Percentiles rank a stretch among this genome's conserved stretches.
Evolutionary conservation across 2,329 filamentous ascomycete genomes (phyloP).

Genomic region (Xylariomycetidae sp.): DNA sequence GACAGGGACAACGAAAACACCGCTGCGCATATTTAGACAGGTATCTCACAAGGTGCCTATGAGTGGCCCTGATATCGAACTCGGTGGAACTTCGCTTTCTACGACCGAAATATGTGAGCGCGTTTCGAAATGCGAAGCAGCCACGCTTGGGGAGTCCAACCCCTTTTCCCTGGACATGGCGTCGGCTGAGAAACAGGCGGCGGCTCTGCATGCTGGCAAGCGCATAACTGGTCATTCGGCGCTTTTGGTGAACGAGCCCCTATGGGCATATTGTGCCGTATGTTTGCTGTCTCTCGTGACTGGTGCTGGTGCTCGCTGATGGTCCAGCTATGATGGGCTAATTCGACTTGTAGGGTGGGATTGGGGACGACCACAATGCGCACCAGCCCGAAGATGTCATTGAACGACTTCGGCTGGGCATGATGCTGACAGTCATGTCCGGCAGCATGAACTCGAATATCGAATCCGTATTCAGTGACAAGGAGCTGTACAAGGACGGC

Average conservation of each 20-base stretch:
- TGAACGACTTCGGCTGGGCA: conserved; percentile 16
- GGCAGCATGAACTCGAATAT: conserved; percentile 20
- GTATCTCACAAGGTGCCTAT: conserved; percentile 20
- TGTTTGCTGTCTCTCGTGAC: neutral
- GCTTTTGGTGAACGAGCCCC: conserved; percentile 15
- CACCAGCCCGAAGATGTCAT: conserved; percentile 15
- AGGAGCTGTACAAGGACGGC: conserved; percentile 11
- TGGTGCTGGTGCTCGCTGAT: too few species aligned
- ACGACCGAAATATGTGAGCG: conserved; percentile 15
- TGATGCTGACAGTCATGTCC: conserved; percentile 20
- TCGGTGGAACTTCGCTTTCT: conserved; percentile 14
- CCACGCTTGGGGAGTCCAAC: conserved; percentile 18
- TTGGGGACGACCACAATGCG: conserved; percentile 18
- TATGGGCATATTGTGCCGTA: conserved; percentile 19
- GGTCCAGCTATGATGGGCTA: too few species aligned
- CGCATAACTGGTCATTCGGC: conserved; percentile 18
- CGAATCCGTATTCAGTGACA: conserved; percentile 13
- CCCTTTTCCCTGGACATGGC: conserved; percentile 18
- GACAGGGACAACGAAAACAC: conserved; percentile 10
- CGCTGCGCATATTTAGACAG: conserved; percentile 13
- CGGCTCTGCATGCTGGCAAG: conserved; percentile 16
- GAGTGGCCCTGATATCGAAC: conserved; percentile 14
- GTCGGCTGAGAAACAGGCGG: conserved; percentile 18
- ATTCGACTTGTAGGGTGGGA: conserved; percentile 10
- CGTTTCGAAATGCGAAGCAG: conserved; percentile 13